Percentiles rank a stretch among this genome's conserved stretches.
Evolutionary conservation across 352 stramenopile genomes (phyloP).

Genomic region (Phytophthora fragariaefolia): DNA sequence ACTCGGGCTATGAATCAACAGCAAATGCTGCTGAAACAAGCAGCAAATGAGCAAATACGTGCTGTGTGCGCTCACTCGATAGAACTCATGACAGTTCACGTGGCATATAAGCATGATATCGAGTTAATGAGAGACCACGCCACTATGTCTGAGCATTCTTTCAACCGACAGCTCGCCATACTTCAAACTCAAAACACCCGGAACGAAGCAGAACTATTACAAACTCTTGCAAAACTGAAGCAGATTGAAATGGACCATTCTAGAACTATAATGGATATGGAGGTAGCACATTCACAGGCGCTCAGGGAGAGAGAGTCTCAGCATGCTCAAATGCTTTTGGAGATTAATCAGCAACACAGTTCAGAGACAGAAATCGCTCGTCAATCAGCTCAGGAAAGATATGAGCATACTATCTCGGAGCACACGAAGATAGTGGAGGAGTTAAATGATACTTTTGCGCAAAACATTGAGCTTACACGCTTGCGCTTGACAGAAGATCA

Average conservation of each 20-base stretch:
- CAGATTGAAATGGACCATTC: neutral
- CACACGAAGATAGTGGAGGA: conserved; percentile 13
- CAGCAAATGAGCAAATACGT: conserved; percentile 28
- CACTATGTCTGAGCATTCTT: neutral
- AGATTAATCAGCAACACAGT: conserved; percentile 5
- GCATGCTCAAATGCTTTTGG: neutral
- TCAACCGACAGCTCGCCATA: conserved; percentile 1
- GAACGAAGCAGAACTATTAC: neutral
- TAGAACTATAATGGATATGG: conserved; percentile 1
- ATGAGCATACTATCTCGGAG: conserved; percentile 4
- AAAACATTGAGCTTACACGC: conserved; percentile 26
- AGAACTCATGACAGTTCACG: conserved; percentile 23
- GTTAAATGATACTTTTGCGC: conserved; percentile 17
- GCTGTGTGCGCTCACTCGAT: conserved; percentile 21
- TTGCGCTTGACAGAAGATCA: conserved; percentile 32
- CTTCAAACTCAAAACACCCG: conserved; percentile 6
- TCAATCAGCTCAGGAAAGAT: conserved; percentile 1
- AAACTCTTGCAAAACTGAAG: neutral
- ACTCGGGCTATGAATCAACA: conserved; percentile 3
- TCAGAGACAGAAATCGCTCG: conserved; percentile 3
- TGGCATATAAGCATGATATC: conserved; percentile 25
- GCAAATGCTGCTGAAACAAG: conserved; percentile 3
- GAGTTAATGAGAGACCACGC: conserved; percentile 7
- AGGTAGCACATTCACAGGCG: neutral
- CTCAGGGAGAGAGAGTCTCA: conserved; percentile 5